phyloP scores from a whole-genome alignment of 148 eudicot species.

The Arctostaphylos glauca region DNA sequence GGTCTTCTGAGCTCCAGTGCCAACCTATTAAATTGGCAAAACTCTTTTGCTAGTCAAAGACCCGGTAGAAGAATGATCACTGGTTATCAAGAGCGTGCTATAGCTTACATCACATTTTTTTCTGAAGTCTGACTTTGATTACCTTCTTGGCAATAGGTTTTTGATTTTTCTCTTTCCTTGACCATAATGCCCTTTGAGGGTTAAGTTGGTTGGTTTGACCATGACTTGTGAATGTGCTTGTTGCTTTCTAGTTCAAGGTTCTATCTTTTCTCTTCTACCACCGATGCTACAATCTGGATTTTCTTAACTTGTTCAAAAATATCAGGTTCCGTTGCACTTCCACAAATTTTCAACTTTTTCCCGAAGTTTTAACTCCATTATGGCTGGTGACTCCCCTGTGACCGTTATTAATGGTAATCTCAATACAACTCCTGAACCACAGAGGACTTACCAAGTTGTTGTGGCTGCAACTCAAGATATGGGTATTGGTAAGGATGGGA shows the following conservation, averaged over 20 bases:
- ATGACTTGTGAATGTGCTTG: not conserved
- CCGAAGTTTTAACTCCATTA: conserved; percentile 21
- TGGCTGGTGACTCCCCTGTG: conserved; percentile 44
- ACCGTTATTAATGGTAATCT: conserved; percentile 28
- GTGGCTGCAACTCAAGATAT: conserved; percentile 84
- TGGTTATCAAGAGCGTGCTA: not conserved
- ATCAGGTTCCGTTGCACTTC: conserved; percentile 15
- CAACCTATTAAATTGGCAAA: not conserved
- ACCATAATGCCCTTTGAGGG: not conserved
- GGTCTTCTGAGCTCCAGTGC: not conserved
- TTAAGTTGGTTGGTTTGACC: not conserved
- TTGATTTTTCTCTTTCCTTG: not conserved
- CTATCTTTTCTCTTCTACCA: not conserved
- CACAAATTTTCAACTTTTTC: conserved; percentile 6
- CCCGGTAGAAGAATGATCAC: not conserved
- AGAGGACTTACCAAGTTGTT: conserved; percentile 78
- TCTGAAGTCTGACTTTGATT: not conserved
- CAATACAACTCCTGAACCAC: conserved; percentile 19
- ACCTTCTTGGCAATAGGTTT: not conserved
- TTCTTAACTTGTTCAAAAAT: not conserved
- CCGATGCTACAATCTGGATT: not conserved
- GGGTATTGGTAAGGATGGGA: conserved; percentile 96
- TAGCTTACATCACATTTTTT: not conserved
- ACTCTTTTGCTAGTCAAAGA: not conserved
- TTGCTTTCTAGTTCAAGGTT: not conserved